Conservation (phyloP, 129 eudicot species). For the Arctium lappa region DNA sequence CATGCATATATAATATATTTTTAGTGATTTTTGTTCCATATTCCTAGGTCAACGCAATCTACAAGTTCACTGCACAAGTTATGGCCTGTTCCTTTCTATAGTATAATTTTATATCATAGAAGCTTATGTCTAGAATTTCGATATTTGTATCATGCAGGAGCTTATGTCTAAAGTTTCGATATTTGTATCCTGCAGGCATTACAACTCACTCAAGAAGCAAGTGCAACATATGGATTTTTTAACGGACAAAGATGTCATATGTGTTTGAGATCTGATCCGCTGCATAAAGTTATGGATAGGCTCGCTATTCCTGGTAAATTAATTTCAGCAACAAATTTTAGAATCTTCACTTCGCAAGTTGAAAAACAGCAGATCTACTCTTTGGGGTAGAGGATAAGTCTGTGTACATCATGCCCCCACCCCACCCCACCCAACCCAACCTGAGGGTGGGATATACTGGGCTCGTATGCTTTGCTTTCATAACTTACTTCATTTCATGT, state of each 20-base stretch:
- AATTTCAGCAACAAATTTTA: background rate
- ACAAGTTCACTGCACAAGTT: background rate
- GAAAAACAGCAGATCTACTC: background rate
- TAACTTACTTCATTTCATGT: background rate
- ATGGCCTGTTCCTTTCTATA: background rate
- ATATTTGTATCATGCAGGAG: background rate
- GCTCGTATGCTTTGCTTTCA: background rate
- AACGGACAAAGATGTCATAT: constrained; percentile 88
- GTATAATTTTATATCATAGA: background rate
- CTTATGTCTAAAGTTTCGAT: background rate
- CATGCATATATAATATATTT: too few relatives aligned
- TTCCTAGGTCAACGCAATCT: background rate
- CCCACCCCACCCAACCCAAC: too few relatives aligned
- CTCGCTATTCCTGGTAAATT: constrained; percentile 67
- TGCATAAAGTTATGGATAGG: constrained; percentile 79
- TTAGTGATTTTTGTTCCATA: background rate
- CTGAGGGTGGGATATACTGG: background rate
- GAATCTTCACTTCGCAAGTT: background rate
- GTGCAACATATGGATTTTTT: constrained; percentile 57
- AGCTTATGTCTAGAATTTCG: background rate
- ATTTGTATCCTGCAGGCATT: constrained; percentile 46
- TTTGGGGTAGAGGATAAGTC: background rate
- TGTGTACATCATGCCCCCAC: too few relatives aligned
- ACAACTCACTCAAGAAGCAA: constrained; percentile 73
- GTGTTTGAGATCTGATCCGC: constrained; percentile 77